Conservation (phyloP, 768 basidiomycete species). For the Trametes meyenii region DNA sequence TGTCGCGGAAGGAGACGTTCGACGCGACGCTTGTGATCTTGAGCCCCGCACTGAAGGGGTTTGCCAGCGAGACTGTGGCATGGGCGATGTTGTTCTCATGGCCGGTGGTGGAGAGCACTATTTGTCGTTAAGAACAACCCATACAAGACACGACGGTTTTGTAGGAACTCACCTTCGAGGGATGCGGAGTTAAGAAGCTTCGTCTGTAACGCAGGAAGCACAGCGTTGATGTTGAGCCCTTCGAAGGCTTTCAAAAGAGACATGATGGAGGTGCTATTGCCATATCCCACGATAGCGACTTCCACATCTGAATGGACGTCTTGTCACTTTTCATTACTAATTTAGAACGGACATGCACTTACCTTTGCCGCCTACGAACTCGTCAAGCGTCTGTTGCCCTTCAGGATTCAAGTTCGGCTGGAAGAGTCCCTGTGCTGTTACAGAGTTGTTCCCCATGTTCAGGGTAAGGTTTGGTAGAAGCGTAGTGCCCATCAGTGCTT, state of each 20-base stretch:
- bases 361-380: conserved; percentile 69
- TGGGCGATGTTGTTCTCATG: conserved; percentile 63
- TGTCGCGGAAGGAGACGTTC: conserved; percentile 62
- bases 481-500: conserved; percentile 58
- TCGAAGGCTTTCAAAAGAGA: conserved; percentile 66
- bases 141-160: not conserved
- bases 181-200: conserved; percentile 58
- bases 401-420: conserved; percentile 61
- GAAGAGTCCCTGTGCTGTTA: conserved; percentile 54
- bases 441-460: conserved; percentile 59
- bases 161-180: conserved; percentile 32
- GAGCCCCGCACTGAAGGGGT: conserved; percentile 68
- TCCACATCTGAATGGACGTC: conserved; percentile 48
- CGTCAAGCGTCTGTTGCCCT: conserved; percentile 63
- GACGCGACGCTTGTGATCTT: conserved; percentile 60
- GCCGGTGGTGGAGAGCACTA: conserved; percentile 69
- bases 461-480: conserved; percentile 63
- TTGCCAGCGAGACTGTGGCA: conserved; percentile 60
- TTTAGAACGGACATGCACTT: not conserved
- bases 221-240: conserved; percentile 55
- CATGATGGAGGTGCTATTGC: conserved; percentile 58
- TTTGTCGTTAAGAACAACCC: not conserved
- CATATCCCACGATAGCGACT: conserved; percentile 59
- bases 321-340: not conserved
- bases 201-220: conserved; percentile 61